Percentiles rank a stretch among this genome's conserved stretches.
Conservation (phyloP, 2,329 filamentous ascomycete genomes). For the Aureobasidium sp. region DNA sequence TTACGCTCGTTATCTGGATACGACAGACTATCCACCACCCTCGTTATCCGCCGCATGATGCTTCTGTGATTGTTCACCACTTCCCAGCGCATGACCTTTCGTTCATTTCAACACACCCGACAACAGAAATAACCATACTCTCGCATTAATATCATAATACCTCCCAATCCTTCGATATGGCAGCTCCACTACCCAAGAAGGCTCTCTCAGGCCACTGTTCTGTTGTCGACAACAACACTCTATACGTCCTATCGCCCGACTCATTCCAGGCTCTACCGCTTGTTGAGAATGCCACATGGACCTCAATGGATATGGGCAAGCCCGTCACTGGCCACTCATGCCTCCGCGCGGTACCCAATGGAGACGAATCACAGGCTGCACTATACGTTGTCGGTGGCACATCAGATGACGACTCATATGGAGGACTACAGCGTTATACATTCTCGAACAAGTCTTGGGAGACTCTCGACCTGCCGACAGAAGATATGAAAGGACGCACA, state of each 20-base stretch:
- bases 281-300: slow-evolving; percentile 64
- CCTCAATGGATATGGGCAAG: slow-evolving; percentile 55
- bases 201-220: slow-evolving; percentile 74
- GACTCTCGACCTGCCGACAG: slow-evolving; percentile 42
- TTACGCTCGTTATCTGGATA: slow-evolving; percentile 1
- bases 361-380: slow-evolving; percentile 51
- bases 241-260: slow-evolving; percentile 72
- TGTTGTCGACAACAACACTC: slow-evolving; percentile 68
- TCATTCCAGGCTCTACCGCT: slow-evolving; percentile 71
- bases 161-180: slow-evolving; percentile 46
- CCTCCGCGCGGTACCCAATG: slow-evolving; percentile 58
- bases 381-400: slow-evolving; percentile 76
- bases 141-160: slow-evolving; percentile 14
- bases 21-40: background rate
- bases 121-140: background rate
- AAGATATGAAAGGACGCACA: slow-evolving; percentile 59
- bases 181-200: slow-evolving; percentile 61
- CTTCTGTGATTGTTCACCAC: background rate
- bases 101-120: slow-evolving; percentile 1
- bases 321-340: slow-evolving; percentile 70
- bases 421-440: slow-evolving; percentile 65
- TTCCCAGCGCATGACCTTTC: background rate
- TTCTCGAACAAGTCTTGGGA: slow-evolving; percentile 54
- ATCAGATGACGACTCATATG: slow-evolving; percentile 52
- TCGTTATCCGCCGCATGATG: slow-evolving; percentile 7